Conservation (phyloP, 768 basidiomycete genomes). For the Lentinula sp. region DNA sequence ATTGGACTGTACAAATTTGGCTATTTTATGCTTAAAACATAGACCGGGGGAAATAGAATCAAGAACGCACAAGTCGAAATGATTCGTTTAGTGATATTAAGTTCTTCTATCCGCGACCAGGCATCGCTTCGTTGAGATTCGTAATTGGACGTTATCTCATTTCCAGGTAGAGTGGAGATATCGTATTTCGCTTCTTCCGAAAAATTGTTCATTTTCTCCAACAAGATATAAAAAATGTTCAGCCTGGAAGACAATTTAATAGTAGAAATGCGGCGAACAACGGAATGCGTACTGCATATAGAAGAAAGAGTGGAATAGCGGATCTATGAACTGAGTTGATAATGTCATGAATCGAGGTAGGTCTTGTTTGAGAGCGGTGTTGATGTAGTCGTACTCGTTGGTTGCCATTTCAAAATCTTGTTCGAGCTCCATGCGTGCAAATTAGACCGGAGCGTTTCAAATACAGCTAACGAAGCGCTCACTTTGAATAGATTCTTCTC, state of each 20-base stretch:
- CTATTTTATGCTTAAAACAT: slow-evolving; percentile 25
- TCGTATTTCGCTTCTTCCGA: slow-evolving; percentile 75
- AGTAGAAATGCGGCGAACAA: background rate
- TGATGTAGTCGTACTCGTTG: slow-evolving; percentile 92
- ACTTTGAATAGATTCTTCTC: slow-evolving; percentile 98
- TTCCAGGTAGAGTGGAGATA: slow-evolving; percentile 53
- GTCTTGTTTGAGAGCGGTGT: slow-evolving; percentile 84
- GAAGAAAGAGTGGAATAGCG: slow-evolving; percentile 97
- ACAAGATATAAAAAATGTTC: slow-evolving; percentile 89
- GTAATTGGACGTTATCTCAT: slow-evolving; percentile 73
- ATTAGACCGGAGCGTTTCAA: background rate
- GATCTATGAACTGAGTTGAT: slow-evolving; percentile 87
- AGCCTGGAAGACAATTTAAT: slow-evolving; percentile 40
- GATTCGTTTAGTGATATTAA: slow-evolving; percentile 79
- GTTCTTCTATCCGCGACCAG: slow-evolving; percentile 68
- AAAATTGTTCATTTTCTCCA: slow-evolving; percentile 91
- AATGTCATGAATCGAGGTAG: slow-evolving; percentile 90
- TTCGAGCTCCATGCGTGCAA: slow-evolving; percentile 54
- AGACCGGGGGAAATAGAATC: background rate
- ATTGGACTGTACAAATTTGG: slow-evolving; percentile 60
- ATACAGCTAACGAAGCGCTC: slow-evolving; percentile 11
- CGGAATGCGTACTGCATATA: slow-evolving; percentile 87
- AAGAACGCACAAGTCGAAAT: slow-evolving; percentile 71
- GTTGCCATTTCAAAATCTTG: slow-evolving; percentile 94
- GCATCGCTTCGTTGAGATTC: slow-evolving; percentile 81